Conservation (phyloP, 352 stramenopile species). For the Phytopythium ostracodes region DNA sequence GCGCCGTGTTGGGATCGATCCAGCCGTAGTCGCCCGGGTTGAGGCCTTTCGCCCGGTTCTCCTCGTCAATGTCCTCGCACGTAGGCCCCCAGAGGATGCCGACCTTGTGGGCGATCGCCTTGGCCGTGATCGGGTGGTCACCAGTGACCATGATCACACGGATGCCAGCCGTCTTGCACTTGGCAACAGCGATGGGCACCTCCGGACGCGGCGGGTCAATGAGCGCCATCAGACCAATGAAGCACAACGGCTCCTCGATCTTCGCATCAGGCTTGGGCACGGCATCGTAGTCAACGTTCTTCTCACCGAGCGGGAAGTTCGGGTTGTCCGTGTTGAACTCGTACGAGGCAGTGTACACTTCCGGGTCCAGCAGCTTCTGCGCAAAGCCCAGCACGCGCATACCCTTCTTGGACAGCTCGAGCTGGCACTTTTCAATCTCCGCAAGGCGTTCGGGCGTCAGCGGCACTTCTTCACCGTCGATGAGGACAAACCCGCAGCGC, state of each 20-base stretch:
- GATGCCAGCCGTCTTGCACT: constrained; percentile 96
- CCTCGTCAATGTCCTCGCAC: constrained; percentile 77
- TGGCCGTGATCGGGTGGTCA: constrained; percentile 97
- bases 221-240: constrained; percentile 97
- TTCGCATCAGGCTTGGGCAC: constrained; percentile 73
- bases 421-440: constrained; percentile 45
- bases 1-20: constrained; percentile 61
- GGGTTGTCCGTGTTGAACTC: constrained; percentile 63
- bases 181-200: constrained; percentile 93
- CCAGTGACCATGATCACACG: constrained; percentile 99
- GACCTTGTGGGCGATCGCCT: constrained; percentile 97
- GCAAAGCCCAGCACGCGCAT: constrained; percentile 67
- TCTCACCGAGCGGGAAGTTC: constrained; percentile 38
- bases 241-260: constrained; percentile 71
- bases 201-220: constrained; percentile 97
- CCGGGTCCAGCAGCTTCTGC: constrained; percentile 51
- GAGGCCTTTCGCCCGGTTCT: constrained; percentile 58
- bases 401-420: constrained; percentile 59
- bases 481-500: constrained; percentile 81
- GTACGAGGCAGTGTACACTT: constrained; percentile 46
- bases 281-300: constrained; percentile 75
- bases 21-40: constrained; percentile 61
- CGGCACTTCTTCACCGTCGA: constrained; percentile 41
- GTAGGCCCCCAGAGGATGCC: constrained; percentile 92
- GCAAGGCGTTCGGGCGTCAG: constrained; percentile 84